Evolutionary conservation across 1,139 yeast species (phyloP).

Genomic region (Geotrichum bryndzae): DNA sequence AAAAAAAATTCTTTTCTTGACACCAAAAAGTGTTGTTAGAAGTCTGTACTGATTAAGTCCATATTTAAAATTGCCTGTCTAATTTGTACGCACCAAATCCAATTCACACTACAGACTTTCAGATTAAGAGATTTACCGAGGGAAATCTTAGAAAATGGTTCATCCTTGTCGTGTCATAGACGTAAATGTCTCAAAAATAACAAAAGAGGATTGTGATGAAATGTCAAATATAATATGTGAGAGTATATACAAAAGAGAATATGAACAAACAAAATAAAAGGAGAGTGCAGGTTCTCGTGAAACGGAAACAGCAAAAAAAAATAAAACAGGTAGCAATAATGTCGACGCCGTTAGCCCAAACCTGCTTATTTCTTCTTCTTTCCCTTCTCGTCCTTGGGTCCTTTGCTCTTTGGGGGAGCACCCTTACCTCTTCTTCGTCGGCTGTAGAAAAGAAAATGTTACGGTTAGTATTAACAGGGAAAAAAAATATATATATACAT

Average conservation of each 20-base stretch:
- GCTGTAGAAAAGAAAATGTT: slow-evolving; percentile 12
- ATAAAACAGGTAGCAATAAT: neutral
- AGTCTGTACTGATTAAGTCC: too few relatives aligned
- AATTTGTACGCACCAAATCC: too few relatives aligned
- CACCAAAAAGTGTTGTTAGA: too few relatives aligned
- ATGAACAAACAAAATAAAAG: slow-evolving; percentile 20
- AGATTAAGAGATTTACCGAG: too few relatives aligned
- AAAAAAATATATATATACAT: neutral
- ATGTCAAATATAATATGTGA: neutral
- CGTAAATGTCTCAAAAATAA: too few relatives aligned
- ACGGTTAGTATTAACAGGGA: neutral
- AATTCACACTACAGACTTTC: too few relatives aligned
- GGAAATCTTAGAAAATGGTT: too few relatives aligned
- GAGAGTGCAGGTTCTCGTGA: neutral
- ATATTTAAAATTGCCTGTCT: too few relatives aligned
- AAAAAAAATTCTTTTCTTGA: too few relatives aligned
- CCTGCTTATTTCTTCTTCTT: slow-evolving; percentile 30
- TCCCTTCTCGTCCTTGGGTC: slow-evolving; percentile 37
- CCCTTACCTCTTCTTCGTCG: slow-evolving; percentile 88
- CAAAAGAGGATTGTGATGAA: too few relatives aligned
- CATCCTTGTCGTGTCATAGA: too few relatives aligned
- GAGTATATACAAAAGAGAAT: slow-evolving; percentile 16
- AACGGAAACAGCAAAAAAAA: neutral
- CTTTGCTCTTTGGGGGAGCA: slow-evolving; percentile 74
- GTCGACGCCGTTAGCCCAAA: neutral